phyloP scores from a whole-genome alignment of 75 land plant genomes.

The Pinus tabuliformis region DNA sequence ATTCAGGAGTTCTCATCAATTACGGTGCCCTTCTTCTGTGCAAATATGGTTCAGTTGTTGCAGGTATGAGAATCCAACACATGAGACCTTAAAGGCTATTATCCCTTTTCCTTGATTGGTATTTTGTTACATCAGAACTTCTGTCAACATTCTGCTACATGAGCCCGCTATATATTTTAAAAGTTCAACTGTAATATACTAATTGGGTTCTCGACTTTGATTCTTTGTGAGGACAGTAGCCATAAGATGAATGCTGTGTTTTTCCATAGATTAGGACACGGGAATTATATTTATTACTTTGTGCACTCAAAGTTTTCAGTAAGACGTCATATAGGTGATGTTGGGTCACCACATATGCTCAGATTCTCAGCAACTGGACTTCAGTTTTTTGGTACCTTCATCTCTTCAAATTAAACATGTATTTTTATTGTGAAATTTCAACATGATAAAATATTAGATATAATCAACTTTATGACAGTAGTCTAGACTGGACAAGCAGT shows the following conservation, averaged over 20 bases:
- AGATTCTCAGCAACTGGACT: not conserved
- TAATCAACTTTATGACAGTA: not conserved
- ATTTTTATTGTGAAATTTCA: not conserved
- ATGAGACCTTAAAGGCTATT: too few species aligned
- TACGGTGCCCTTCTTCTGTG: conserved; percentile 72
- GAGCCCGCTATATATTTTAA: not conserved
- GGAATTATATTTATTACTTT: not conserved
- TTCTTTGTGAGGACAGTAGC: not conserved
- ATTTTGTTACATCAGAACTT: not conserved
- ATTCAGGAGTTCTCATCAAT: conserved; percentile 74
- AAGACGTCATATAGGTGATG: not conserved
- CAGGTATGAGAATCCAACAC: conserved; percentile 43
- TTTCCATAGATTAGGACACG: not conserved
- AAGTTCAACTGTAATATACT: not conserved
- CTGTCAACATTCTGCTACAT: not conserved
- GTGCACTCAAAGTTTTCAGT: not conserved
- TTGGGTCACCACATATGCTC: too few species aligned
- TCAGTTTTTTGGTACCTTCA: not conserved
- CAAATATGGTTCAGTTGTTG: conserved; percentile 65
- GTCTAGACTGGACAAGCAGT: not conserved
- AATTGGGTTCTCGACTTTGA: not conserved
- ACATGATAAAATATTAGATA: not conserved
- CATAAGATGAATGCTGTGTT: not conserved
- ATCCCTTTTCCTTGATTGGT: too few species aligned
- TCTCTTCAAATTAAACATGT: not conserved